A percentile compares a stretch with the other conserved stretches of the same genome.
These are phyloP conservation scores for Simplicillium aogashimaense DNA, from an alignment of 2,329 filamentous ascomycete species.

Conservation along the genomic window DNA sequence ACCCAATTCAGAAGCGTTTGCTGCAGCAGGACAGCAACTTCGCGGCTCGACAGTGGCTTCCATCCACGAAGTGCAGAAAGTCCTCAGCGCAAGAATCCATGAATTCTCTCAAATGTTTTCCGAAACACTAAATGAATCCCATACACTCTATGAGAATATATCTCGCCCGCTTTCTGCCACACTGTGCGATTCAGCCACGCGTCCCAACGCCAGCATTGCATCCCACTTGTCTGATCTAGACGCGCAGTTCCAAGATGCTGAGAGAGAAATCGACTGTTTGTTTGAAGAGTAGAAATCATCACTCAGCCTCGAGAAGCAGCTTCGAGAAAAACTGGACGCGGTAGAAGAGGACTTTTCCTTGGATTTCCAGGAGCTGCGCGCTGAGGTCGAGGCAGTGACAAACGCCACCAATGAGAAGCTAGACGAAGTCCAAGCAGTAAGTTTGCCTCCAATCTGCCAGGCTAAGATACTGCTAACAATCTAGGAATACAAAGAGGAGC, in stretches of 20 bases:
- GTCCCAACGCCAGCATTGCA: conserved; percentile 4
- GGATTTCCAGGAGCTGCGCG: too few species aligned
- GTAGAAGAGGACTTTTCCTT: too few species aligned
- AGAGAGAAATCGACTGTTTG: too few species aligned
- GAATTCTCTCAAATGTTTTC: neutral
- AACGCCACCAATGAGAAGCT: conserved; percentile 14
- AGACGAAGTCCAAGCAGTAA: conserved; percentile 17
- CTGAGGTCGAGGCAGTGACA: too few species aligned
- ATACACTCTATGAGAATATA: conserved; percentile 20
- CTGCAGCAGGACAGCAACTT: neutral
- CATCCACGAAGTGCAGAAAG: neutral
- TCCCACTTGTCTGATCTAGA: too few species aligned
- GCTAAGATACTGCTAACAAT: neutral
- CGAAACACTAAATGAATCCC: neutral
- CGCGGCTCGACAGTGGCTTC: neutral
- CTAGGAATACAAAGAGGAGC: conserved; percentile 17
- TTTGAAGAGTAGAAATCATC: too few species aligned
- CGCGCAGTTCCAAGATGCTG: too few species aligned
- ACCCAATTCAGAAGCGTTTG: neutral
- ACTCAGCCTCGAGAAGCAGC: too few species aligned
- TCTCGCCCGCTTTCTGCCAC: conserved; percentile 20
- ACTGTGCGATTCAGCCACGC: conserved; percentile 14
- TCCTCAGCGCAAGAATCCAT: neutral
- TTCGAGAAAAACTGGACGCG: too few species aligned
- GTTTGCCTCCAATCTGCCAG: neutral